A percentile compares a stretch with the other conserved stretches of the same genome.
Evolutionary conservation across 768 basidiomycete genomes (phyloP).

Genomic region (Lactarius akahatsu): DNA sequence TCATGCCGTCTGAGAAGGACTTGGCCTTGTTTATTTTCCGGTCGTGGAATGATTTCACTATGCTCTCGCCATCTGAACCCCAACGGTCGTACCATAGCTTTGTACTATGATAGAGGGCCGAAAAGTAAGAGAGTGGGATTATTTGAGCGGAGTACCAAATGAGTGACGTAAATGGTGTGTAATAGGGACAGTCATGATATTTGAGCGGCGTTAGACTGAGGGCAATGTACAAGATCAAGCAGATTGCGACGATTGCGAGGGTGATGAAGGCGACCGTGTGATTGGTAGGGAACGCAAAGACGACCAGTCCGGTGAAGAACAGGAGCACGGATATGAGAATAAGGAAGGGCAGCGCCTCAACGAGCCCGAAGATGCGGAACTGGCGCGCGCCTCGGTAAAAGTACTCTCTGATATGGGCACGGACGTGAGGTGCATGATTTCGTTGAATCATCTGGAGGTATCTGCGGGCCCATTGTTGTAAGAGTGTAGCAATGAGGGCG

Average conservation of each 20-base stretch:
- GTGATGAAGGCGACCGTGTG: neutral
- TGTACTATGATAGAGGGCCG: neutral
- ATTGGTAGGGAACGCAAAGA: slow-evolving; percentile 7
- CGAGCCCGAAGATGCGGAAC: slow-evolving; percentile 42
- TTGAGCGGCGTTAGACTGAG: neutral
- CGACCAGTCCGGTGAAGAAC: slow-evolving; percentile 8
- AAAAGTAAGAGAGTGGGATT: neutral
- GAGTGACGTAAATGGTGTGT: neutral
- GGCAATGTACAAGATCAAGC: neutral
- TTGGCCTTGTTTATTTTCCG: neutral
- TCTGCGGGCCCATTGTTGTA: slow-evolving; percentile 12
- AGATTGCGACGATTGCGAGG: neutral
- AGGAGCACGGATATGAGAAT: neutral
- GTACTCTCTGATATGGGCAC: slow-evolving; percentile 10
- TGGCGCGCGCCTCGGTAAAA: slow-evolving; percentile 41
- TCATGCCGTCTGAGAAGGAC: neutral
- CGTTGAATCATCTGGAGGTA: neutral
- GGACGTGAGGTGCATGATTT: neutral
- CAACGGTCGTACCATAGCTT: neutral
- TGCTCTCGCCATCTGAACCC: neutral
- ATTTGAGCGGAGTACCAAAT: neutral
- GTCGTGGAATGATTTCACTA: neutral
- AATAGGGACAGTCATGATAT: slow-evolving; percentile 3
- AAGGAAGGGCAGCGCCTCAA: slow-evolving; percentile 37
- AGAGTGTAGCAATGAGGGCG: slow-evolving; percentile 1